Evolutionary conservation across 768 basidiomycete species (phyloP).

Genomic region (Russula vinacea): DNA sequence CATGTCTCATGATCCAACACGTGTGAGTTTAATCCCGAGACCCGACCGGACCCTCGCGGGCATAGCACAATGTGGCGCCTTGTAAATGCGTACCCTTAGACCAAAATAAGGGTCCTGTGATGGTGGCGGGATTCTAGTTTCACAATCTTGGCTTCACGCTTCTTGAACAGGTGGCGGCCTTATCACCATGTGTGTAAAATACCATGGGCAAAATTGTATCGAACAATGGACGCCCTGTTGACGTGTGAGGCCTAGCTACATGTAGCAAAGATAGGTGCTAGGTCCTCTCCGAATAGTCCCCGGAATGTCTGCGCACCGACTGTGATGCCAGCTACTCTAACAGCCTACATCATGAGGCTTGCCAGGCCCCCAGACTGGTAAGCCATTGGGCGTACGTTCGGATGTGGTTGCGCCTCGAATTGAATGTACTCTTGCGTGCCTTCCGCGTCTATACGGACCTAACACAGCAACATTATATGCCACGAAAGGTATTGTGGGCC

Average conservation of each 20-base stretch:
- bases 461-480: conserved; percentile 1
- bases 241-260: conserved; percentile 1
- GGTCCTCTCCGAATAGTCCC: neutral
- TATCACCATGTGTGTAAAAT: neutral
- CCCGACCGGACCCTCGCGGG: neutral
- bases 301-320: neutral
- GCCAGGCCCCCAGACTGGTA: conserved; percentile 68
- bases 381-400: conserved; percentile 91
- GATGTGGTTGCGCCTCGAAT: conserved; percentile 85
- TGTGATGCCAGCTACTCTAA: neutral
- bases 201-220: conserved; percentile 6
- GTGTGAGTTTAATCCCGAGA: neutral
- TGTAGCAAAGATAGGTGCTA: conserved; percentile 5
- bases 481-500: neutral
- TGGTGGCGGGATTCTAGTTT: neutral
- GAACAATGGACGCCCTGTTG: neutral
- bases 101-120: neutral
- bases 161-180: too few relatives aligned
- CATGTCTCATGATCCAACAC: neutral
- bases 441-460: conserved; percentile 80
- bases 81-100: neutral
- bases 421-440: conserved; percentile 73
- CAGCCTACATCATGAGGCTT: conserved; percentile 62
- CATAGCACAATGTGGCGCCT: neutral
- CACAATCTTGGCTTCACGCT: conserved; percentile 2